Conservation (phyloP, 2,329 filamentous ascomycete species). For the Xylariales sp. region DNA sequence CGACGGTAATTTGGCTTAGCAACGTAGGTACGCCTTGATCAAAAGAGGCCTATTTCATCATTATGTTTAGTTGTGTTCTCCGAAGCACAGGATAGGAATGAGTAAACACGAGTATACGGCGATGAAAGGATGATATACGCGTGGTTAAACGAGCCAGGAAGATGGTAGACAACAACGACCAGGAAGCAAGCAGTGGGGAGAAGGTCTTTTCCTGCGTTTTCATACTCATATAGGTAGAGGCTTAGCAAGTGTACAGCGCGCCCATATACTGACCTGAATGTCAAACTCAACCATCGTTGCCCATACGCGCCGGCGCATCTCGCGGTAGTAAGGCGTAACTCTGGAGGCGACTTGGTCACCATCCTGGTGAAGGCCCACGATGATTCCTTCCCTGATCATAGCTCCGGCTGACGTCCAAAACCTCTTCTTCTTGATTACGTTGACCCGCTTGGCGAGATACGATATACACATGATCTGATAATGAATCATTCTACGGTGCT, state of each 20-base stretch:
- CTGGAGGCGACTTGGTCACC: conserved; percentile 50
- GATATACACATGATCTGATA: conserved; percentile 56
- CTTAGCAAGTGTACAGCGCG: too few relatives aligned
- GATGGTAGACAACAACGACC: too few relatives aligned
- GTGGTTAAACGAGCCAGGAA: too few relatives aligned
- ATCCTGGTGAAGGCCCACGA: conserved; percentile 55
- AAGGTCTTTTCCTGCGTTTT: too few relatives aligned
- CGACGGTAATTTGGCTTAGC: conserved; percentile 49
- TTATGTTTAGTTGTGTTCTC: too few relatives aligned
- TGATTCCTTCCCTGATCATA: conserved; percentile 53
- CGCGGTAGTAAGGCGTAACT: conserved; percentile 55
- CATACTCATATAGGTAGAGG: too few relatives aligned
- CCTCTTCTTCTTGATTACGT: conserved; percentile 60
- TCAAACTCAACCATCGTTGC: conserved; percentile 58
- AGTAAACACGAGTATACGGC: too few relatives aligned
- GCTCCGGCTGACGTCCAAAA: conserved; percentile 56
- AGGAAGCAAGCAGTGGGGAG: too few relatives aligned
- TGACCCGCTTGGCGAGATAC: conserved; percentile 58
- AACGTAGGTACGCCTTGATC: conserved; percentile 57
- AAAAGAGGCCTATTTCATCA: conserved; percentile 54
- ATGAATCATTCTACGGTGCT: conserved; percentile 55
- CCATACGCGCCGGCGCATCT: conserved; percentile 59
- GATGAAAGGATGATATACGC: too few relatives aligned
- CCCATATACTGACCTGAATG: too few relatives aligned
- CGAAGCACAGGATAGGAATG: too few relatives aligned